Base-by-base conservation (phyloP, 164 flowering plant genomes). In the Vitis cinerea region DNA sequence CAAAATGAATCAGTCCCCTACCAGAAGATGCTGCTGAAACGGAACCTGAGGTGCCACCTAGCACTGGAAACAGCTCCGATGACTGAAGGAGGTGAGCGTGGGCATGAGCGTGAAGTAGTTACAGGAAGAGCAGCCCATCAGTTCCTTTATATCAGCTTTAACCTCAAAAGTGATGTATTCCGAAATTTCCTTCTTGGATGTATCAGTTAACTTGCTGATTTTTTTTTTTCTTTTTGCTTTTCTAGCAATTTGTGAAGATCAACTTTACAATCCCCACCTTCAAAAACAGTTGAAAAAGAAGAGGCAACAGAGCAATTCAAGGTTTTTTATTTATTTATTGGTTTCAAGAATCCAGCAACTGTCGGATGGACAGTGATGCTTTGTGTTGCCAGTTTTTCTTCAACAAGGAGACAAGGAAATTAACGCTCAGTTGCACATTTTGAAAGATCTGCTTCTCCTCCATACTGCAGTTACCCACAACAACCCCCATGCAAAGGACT, bases 401-500 rank as follows among this genome's bases (percentile, higher is more conserved):
- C 44, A 31, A 31, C 44, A 31, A 31, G 44, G 44, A 31, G 7
- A 31, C 44, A 31, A 31, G 44, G 44, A 31, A 31, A 31, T 31
- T 31, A 6, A 31, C 44, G 44, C 44, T 31, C 44, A 31, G 5
- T 31, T 31, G 44, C 44, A 31, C 44, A 31, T 31, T 31, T 31
- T 31, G 44, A 31, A 31, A 31, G 5, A 31, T 31, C 44, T 31
- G 44, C 44, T 31, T 31, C 44, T 31, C 44, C 44, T 31, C 44
- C 44, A 85, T 85, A 30, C 65, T 71, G 19, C 72, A 72, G 77
- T 85, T 85, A 1, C 86, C 88, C 6, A 85, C 88, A 75, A 84
- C 88, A 60, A 81, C 85, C 44, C 88, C 88, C 88, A 85, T 83
- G 79, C 85, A 85, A n/a, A 83, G 86, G 12, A 83, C 86, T 73